These are phyloP conservation scores for Leucocoprinus birnbaumii DNA, from an alignment of 768 basidiomycete genomes.

Conservation along the genomic window DNA sequence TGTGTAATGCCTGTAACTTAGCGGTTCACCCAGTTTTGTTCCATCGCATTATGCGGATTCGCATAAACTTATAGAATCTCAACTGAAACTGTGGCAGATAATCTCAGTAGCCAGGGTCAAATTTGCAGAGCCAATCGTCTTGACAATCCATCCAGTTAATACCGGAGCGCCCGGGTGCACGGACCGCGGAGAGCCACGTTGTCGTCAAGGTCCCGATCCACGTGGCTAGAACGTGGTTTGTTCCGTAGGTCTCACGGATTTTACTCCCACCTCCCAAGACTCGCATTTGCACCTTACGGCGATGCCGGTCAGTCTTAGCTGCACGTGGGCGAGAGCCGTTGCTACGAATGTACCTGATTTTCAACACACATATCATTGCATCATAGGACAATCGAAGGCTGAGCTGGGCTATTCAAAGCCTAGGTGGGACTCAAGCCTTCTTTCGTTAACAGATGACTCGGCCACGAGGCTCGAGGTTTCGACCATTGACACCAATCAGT, in stretches of 20 bases:
- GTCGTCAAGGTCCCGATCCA: slow-evolving; percentile 24
- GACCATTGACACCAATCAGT: no score
- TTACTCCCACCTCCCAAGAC: slow-evolving; percentile 7
- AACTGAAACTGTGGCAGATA: no score
- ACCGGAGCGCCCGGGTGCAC: not conserved
- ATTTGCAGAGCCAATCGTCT: not conserved
- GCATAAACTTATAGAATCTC: no score
- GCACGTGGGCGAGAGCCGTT: slow-evolving; percentile 11
- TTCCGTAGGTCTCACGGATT: slow-evolving; percentile 24
- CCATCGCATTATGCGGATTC: no score
- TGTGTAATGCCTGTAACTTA: no score
- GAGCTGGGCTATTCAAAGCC: not conserved
- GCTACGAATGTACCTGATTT: not conserved
- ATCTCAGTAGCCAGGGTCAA: no score
- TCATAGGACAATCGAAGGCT: not conserved
- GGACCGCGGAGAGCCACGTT: not conserved
- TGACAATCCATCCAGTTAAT: slow-evolving; percentile 10
- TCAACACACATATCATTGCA: not conserved
- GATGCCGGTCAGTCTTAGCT: not conserved
- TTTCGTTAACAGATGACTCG: not conserved
- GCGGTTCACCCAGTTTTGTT: no score
- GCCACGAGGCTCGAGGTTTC: not conserved
- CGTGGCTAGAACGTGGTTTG: slow-evolving; percentile 36
- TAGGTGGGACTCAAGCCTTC: no score
- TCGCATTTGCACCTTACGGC: slow-evolving; percentile 10